Evolutionary conservation across 2,329 filamentous ascomycete genomes (phyloP).

Genomic region (Aspergillus fructus): DNA sequence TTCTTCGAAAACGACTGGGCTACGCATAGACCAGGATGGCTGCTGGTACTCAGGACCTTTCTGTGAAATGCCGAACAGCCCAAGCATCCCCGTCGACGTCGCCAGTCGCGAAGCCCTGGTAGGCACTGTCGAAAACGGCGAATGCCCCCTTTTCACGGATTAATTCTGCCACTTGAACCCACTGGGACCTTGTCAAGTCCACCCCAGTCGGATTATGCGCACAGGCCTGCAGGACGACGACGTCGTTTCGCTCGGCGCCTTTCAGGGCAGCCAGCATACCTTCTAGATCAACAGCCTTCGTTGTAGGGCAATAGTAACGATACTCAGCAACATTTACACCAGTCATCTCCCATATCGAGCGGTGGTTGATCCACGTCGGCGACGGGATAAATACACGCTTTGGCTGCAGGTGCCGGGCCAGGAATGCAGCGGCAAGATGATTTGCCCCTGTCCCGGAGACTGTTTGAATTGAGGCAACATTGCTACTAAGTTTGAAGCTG

Average conservation of each 20-base stretch:
- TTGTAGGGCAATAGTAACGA: conserved; percentile 79
- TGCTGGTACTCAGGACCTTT: conserved; percentile 60
- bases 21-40: conserved; percentile 66
- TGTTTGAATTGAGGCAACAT: conserved; percentile 74
- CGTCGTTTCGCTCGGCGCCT: conserved; percentile 74
- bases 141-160: conserved; percentile 81
- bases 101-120: conserved; percentile 95
- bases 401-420: conserved; percentile 76
- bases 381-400: conserved; percentile 83
- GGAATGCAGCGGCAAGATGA: conserved; percentile 87
- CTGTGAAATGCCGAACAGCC: conserved; percentile 78
- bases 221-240: conserved; percentile 89
- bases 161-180: conserved; percentile 78
- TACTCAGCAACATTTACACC: conserved; percentile 80
- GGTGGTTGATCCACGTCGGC: conserved; percentile 96
- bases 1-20: conserved; percentile 63
- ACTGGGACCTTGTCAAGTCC: conserved; percentile 87
- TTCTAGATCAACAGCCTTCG: conserved; percentile 41
- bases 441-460: conserved; percentile 96
- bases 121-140: conserved; percentile 96
- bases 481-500: conserved; percentile 34
- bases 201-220: conserved; percentile 97
- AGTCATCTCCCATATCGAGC: conserved; percentile 76
- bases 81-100: conserved; percentile 80
- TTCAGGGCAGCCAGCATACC: conserved; percentile 78